Conservation (phyloP, 257 asterid genomes). For the Apocynum venetum region DNA sequence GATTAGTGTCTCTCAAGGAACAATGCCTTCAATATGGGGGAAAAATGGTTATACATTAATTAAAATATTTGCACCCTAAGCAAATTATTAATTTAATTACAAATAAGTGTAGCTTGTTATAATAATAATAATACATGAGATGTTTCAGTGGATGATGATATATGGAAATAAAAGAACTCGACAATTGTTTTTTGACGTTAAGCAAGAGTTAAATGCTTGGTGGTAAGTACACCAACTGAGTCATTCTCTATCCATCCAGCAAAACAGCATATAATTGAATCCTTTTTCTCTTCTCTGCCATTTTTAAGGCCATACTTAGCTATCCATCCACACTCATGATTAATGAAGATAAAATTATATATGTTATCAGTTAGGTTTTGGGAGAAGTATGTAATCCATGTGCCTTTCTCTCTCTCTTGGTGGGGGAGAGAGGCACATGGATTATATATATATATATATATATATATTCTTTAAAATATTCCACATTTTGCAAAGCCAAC, state of each 20-base stretch:
- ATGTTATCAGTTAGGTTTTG: background rate
- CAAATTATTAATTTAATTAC: too few relatives aligned
- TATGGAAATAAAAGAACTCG: too few relatives aligned
- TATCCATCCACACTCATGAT: background rate
- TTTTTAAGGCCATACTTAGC: background rate
- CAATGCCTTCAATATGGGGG: too few relatives aligned
- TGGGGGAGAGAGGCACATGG: background rate
- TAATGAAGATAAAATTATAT: background rate
- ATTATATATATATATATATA: background rate
- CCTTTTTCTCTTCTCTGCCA: background rate
- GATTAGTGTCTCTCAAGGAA: too few relatives aligned
- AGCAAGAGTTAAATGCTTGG: background rate
- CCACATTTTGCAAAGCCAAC: background rate
- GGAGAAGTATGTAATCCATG: background rate
- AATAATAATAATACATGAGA: too few relatives aligned
- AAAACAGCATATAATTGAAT: background rate
- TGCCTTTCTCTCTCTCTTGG: too few relatives aligned
- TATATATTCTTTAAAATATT: background rate
- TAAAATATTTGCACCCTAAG: background rate
- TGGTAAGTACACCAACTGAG: constrained; percentile 3
- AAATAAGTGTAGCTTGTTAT: too few relatives aligned
- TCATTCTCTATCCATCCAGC: background rate
- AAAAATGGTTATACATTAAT: background rate
- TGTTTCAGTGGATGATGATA: too few relatives aligned
- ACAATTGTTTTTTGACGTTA: too few relatives aligned